Percentiles rank a stretch among this genome's conserved stretches.
phyloP scores from a whole-genome alignment of 441 rosid species.

The Adansonia grandidieri region DNA sequence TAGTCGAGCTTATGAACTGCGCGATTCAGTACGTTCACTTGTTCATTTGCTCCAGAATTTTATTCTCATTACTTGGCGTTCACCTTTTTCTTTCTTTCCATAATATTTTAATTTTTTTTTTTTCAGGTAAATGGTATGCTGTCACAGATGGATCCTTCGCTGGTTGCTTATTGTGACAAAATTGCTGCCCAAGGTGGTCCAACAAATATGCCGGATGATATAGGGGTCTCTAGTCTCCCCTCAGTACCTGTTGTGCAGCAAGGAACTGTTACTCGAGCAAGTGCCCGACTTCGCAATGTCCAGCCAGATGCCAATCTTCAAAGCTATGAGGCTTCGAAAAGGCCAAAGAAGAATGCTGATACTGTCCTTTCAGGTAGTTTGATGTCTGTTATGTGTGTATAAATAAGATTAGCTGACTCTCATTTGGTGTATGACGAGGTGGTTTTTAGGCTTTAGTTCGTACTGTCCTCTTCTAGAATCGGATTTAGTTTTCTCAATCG shows the following conservation, averaged over 20 bases:
- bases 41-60: slow-evolving; percentile 17
- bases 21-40: slow-evolving; percentile 72
- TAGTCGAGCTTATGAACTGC: slow-evolving; percentile 92
- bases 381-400: neutral
- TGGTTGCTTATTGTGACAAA: slow-evolving; percentile 86
- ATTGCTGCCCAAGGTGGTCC: slow-evolving; percentile 94
- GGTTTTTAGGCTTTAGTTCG: neutral
- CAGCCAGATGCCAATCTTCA: slow-evolving; percentile 81
- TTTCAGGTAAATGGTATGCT: slow-evolving; percentile 94
- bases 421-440: neutral
- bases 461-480: neutral
- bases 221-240: slow-evolving; percentile 66
- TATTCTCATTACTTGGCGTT: neutral
- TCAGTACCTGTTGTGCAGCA: slow-evolving; percentile 79
- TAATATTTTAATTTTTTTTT: slow-evolving; percentile 13
- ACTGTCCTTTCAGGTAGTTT: slow-evolving; percentile 57
- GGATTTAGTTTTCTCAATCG: slow-evolving; percentile 15
- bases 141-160: slow-evolving; percentile 97
- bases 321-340: slow-evolving; percentile 71
- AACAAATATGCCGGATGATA: slow-evolving; percentile 70
- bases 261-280: slow-evolving; percentile 80
- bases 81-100: neutral
- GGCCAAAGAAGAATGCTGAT: slow-evolving; percentile 75
- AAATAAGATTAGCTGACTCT: slow-evolving; percentile 3
- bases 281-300: slow-evolving; percentile 96